These are phyloP conservation scores for Mentha longifolia DNA, from an alignment of 257 asterid species.

Conservation along the genomic window DNA sequence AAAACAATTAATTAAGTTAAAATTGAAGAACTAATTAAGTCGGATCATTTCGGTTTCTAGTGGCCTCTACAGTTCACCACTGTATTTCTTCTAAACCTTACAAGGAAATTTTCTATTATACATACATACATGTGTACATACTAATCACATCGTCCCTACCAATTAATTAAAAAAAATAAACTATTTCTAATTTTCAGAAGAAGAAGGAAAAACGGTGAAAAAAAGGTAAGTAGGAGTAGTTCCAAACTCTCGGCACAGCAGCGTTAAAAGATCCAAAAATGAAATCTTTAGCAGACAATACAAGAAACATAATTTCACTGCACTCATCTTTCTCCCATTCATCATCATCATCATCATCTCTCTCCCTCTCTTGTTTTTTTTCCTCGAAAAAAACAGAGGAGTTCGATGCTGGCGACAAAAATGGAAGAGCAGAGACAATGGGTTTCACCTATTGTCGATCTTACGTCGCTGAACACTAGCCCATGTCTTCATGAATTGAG, in stretches of 20 bases:
- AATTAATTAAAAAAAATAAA: too few species aligned
- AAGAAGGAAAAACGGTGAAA: too few species aligned
- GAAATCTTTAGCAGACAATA: background rate
- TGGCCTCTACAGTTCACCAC: too few species aligned
- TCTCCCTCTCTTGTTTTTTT: too few species aligned
- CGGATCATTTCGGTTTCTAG: too few species aligned
- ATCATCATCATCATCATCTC: background rate
- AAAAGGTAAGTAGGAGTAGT: background rate
- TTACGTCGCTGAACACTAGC: slow-evolving; percentile 33
- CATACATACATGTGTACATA: too few species aligned
- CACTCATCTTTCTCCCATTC: background rate
- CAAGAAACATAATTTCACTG: background rate
- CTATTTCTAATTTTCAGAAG: too few species aligned
- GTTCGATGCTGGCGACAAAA: background rate
- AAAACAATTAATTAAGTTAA: too few species aligned
- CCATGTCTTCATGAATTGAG: slow-evolving; percentile 49
- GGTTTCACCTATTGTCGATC: slow-evolving; percentile 33
- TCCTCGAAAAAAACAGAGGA: background rate
- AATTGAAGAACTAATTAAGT: too few species aligned
- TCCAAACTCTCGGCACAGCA: slow-evolving; percentile 8
- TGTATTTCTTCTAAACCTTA: too few species aligned
- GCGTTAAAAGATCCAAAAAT: background rate
- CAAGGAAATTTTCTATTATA: too few species aligned
- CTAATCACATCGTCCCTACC: too few species aligned
- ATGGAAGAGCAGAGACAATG: slow-evolving; percentile 27